Evolutionary conservation across 345 rosid genomes (phyloP), one percentile per base, ranked within the genome.

Genomic region (Heritiera littoralis): DNA sequence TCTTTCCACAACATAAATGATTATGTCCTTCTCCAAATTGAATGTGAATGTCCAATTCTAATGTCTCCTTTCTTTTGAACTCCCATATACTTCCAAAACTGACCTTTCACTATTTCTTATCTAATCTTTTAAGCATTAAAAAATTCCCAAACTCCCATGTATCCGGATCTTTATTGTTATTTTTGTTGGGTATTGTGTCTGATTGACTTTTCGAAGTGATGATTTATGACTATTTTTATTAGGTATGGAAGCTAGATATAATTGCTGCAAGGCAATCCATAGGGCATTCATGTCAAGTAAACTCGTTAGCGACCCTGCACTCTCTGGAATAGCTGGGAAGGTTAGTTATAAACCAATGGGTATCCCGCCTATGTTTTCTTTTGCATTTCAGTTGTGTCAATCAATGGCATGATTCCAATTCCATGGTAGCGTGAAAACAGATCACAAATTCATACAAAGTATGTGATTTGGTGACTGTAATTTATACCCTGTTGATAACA

Each of bases 211-310:
- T 28, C 7, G n/a, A 49, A 49, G 58, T 51, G 12, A 1, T 28
- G 0, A 5, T 15, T 17, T 17, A 72, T 8, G 0, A 51, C 4
- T 10, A 9, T 55, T n/a, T 38, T 72, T 13, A 15, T 18, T 87
- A 96, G 99, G 90, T 38, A 93, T 93, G 99, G 97, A 93, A 78
- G 87, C 87, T 58, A 89, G 88, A 83, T 86, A 91, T 71, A 84
- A 86, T 28, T 96, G 98, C 79, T 96, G 97, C 92, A 88, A 89
- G 86, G 86, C 92, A 80, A 89, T 92, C 64, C 77, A 85, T 46
- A 87, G 83, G 48, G 93, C 90, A 35, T 92, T 93, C 79, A 71
- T 88, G 78, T 83, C 92, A 17, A 82, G 86, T 77, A 92, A 85
- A 81, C 87, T 91, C 2, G 74, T 77, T 66, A 84, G 87, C 72